Conservation (phyloP, 2,329 filamentous ascomycete species). For the Akanthomyces uredinophilus region DNA sequence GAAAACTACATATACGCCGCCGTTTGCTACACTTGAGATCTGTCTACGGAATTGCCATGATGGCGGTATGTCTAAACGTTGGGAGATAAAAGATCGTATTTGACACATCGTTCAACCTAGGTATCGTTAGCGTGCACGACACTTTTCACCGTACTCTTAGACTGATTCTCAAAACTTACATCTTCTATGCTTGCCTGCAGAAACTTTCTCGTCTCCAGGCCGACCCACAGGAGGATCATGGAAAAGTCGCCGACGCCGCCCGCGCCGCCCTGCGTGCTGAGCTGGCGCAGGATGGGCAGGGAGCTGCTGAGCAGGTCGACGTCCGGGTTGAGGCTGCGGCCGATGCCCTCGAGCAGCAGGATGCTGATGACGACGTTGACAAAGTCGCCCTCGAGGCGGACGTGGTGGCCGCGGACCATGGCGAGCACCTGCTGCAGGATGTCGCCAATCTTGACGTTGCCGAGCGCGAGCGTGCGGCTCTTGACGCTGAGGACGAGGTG, state of each 20-base stretch:
- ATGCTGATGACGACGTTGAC: constrained; percentile 98
- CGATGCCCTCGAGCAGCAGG: constrained; percentile 88
- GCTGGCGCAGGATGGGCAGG: constrained; percentile 81
- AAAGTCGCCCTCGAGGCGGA: constrained; percentile 92
- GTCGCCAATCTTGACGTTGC: constrained; percentile 93
- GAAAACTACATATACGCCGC: background rate
- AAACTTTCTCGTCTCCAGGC: constrained; percentile 81
- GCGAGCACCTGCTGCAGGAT: constrained; percentile 83
- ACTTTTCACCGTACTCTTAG: background rate
- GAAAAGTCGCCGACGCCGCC: constrained; percentile 70
- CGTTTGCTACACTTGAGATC: constrained; percentile 3
- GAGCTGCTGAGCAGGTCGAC: constrained; percentile 82
- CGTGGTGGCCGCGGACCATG: constrained; percentile 91
- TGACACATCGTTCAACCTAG: constrained; percentile 81
- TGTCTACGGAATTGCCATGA: constrained; percentile 4
- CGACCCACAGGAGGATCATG: constrained; percentile 88
- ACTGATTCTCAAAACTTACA: constrained; percentile 45
- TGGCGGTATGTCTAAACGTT: constrained; percentile 58
- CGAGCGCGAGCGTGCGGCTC: constrained; percentile 81
- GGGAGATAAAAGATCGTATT: constrained; percentile 81
- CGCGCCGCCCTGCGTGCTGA: constrained; percentile 73
- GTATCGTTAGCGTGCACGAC: background rate
- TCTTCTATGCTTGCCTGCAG: constrained; percentile 87
- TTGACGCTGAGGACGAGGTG: constrained; percentile 90
- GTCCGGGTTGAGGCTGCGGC: constrained; percentile 76